These are phyloP conservation scores for Drechslerella dactyloides DNA, from an alignment of 2,329 filamentous ascomycete genomes.

Conservation along the genomic window DNA sequence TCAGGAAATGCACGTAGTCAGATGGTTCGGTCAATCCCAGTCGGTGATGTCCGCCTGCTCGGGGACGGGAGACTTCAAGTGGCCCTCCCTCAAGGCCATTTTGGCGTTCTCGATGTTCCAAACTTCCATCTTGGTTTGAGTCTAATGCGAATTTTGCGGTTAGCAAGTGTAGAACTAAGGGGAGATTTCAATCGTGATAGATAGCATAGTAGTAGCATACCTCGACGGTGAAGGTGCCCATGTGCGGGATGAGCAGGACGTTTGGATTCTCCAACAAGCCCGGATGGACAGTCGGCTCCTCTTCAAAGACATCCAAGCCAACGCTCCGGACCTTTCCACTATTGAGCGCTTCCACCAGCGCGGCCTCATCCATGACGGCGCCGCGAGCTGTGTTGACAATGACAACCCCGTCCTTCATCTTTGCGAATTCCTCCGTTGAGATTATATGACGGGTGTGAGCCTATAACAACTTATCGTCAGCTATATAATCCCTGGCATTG, in stretches of 20 bases:
- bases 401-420: constrained; percentile 79
- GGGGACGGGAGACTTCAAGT: constrained; percentile 72
- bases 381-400: constrained; percentile 84
- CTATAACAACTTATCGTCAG: constrained; percentile 33
- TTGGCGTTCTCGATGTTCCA: constrained; percentile 75
- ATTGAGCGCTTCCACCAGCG: constrained; percentile 75
- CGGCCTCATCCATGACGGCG: constrained; percentile 80
- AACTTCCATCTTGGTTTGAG: constrained; percentile 72
- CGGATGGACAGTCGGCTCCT: constrained; percentile 77
- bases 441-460: constrained; percentile 75
- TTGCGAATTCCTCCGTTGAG: constrained; percentile 70
- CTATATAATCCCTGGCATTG: constrained; percentile 1
- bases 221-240: constrained; percentile 82
- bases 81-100: constrained; percentile 67
- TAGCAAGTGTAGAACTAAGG: no score
- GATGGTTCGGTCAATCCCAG: constrained; percentile 27
- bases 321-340: constrained; percentile 72
- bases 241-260: constrained; percentile 79
- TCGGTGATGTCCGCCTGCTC: constrained; percentile 65
- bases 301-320: constrained; percentile 82
- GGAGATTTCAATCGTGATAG: no score
- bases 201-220: constrained; percentile 56
- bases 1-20: background rate
- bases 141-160: no score
- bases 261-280: constrained; percentile 73